Conservation (phyloP, 768 basidiomycete species). For the Sporobolomyces phaffii region DNA sequence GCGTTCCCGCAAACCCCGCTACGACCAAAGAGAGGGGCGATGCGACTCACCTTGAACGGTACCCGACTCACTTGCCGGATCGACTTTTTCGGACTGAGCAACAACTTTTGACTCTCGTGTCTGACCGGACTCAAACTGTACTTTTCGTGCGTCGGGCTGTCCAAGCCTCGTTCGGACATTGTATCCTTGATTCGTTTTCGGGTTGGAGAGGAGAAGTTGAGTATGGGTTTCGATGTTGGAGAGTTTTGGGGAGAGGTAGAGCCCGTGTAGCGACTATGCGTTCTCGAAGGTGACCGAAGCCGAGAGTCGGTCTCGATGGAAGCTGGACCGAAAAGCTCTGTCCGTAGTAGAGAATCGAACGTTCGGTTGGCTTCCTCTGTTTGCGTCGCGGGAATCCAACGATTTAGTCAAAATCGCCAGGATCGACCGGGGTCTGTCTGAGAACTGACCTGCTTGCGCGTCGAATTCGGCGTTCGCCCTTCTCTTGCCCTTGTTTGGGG, state of each 20-base stretch:
- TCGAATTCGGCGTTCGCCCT: constrained; percentile 63
- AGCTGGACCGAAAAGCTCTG: constrained; percentile 49
- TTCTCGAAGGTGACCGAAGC: constrained; percentile 28
- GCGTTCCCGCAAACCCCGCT: background rate
- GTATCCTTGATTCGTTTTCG: constrained; percentile 27
- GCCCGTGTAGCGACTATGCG: constrained; percentile 35
- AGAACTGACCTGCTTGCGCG: constrained; percentile 60
- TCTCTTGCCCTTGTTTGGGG: constrained; percentile 56
- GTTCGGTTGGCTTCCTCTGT: constrained; percentile 51
- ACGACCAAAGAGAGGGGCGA: background rate
- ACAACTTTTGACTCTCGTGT: constrained; percentile 68
- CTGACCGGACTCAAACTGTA: constrained; percentile 88
- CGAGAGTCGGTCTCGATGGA: constrained; percentile 37
- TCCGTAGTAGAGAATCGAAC: constrained; percentile 49
- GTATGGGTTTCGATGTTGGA: constrained; percentile 38
- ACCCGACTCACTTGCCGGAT: constrained; percentile 84
- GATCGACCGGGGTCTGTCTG: background rate
- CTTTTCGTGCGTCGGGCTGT: constrained; percentile 76
- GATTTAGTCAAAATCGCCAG: background rate
- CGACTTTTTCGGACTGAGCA: constrained; percentile 75
- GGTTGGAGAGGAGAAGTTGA: constrained; percentile 39
- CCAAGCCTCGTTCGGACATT: constrained; percentile 51
- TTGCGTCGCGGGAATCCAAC: background rate
- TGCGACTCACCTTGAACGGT: constrained; percentile 69
- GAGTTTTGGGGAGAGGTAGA: constrained; percentile 44